Conservation (phyloP, 2,329 filamentous ascomycete genomes). For the Xylariaceae sp. region DNA sequence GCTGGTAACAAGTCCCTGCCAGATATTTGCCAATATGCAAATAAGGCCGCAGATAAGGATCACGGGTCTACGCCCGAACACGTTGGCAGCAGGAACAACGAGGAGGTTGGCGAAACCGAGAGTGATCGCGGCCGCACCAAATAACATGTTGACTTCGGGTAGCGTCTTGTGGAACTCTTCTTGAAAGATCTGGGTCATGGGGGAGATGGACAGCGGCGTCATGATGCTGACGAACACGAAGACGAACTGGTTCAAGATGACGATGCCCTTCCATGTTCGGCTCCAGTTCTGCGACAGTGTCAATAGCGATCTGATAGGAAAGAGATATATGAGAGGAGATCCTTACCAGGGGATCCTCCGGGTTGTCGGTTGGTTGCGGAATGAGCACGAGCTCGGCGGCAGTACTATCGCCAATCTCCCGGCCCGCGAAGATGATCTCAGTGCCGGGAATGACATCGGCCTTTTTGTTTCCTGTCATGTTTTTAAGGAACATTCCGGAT, state of each 20-base stretch:
- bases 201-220: conserved; percentile 40
- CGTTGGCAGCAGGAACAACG: conserved; percentile 37
- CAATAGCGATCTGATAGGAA: conserved; percentile 4
- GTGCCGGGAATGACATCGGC: conserved; percentile 28
- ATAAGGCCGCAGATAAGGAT: conserved; percentile 37
- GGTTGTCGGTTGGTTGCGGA: conserved; percentile 27
- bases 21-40: conserved; percentile 37
- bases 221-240: conserved; percentile 41
- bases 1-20: conserved; percentile 36
- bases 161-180: conserved; percentile 38
- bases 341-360: conserved; percentile 32
- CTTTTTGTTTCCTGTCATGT: conserved; percentile 10
- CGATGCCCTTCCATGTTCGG: conserved; percentile 34
- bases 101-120: conserved; percentile 41
- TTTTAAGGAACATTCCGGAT: neutral
- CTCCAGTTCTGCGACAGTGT: conserved; percentile 36
- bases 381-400: conserved; percentile 27
- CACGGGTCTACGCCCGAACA: conserved; percentile 39
- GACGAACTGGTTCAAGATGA: conserved; percentile 39
- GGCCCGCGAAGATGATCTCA: conserved; percentile 24
- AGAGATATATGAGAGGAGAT: neutral
- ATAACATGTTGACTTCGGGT: conserved; percentile 39
- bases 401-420: conserved; percentile 2
- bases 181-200: conserved; percentile 40
- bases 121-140: conserved; percentile 38